phyloP scores from a whole-genome alignment of 2,329 filamentous ascomycete species.

The Diplodia seriata region DNA sequence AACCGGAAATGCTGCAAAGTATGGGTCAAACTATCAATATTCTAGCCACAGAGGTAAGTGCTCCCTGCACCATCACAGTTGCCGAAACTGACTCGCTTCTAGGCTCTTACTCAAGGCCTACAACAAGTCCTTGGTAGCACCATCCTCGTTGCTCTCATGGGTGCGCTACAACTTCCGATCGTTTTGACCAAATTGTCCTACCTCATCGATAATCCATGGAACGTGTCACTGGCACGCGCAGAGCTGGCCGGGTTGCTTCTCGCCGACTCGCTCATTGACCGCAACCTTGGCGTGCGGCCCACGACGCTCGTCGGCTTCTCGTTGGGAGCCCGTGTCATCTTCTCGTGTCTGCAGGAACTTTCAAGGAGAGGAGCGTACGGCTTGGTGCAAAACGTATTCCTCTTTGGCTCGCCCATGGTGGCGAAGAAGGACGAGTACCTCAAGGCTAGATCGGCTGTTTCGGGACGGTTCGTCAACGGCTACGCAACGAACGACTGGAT shows the following conservation, averaged over 20 bases:
- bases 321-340: conserved; percentile 89
- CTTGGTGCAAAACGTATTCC: conserved; percentile 90
- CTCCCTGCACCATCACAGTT: conserved; percentile 39
- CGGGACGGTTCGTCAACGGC: conserved; percentile 93
- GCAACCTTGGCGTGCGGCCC: conserved; percentile 87
- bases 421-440: conserved; percentile 90
- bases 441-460: conserved; percentile 79
- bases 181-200: conserved; percentile 93
- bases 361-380: conserved; percentile 83
- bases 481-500: conserved; percentile 98
- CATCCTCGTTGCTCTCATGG: conserved; percentile 87
- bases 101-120: conserved; percentile 93
- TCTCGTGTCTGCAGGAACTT: conserved; percentile 86
- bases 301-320: conserved; percentile 96
- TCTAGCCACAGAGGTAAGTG: conserved; percentile 85
- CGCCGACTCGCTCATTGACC: conserved; percentile 90
- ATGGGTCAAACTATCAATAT: conserved; percentile 99
- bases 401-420: conserved; percentile 92
- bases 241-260: conserved; percentile 88
- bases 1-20: conserved; percentile 95
- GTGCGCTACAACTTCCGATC: conserved; percentile 88
- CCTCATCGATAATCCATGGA: conserved; percentile 98
- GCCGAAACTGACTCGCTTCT: conserved; percentile 17
- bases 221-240: conserved; percentile 90
- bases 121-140: conserved; percentile 95